Evolutionary conservation across 805 yeast genomes (phyloP).

Genomic region (Spathaspora passalidarum): DNA sequence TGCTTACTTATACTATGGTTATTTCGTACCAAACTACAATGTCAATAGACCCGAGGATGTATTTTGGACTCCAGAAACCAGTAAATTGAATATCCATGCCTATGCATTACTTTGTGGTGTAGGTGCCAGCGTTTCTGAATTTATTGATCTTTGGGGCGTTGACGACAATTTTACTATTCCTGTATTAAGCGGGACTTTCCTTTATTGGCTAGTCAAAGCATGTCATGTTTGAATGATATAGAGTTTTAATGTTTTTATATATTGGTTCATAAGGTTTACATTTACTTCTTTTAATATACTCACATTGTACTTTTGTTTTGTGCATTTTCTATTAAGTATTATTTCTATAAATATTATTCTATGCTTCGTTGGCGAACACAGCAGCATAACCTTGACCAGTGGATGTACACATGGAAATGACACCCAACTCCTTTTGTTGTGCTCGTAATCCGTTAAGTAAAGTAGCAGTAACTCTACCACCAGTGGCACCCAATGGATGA

Average conservation of each 20-base stretch:
- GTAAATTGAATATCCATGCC: slow-evolving; percentile 49
- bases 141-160: slow-evolving; percentile 67
- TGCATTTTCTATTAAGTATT: background rate
- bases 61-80: slow-evolving; percentile 62
- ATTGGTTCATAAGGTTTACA: background rate
- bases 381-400: slow-evolving; percentile 41
- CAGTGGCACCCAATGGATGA: slow-evolving; percentile 62
- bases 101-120: slow-evolving; percentile 68
- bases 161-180: slow-evolving; percentile 97
- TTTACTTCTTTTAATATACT: background rate
- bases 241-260: background rate
- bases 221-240: slow-evolving; percentile 5
- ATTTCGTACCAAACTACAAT: slow-evolving; percentile 62
- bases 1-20: slow-evolving; percentile 69
- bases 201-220: slow-evolving; percentile 45
- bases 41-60: slow-evolving; percentile 57
- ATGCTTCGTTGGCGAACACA: slow-evolving; percentile 25
- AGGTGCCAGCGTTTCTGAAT: slow-evolving; percentile 84
- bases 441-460: slow-evolving; percentile 30
- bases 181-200: slow-evolving; percentile 68
- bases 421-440: slow-evolving; percentile 28
- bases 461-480: slow-evolving; percentile 40
- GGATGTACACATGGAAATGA: slow-evolving; percentile 40
- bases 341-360: background rate
- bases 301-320: background rate